phyloP scores from a whole-genome alignment of 2,329 filamentous ascomycete genomes.

The Cordyceps farinosa region DNA sequence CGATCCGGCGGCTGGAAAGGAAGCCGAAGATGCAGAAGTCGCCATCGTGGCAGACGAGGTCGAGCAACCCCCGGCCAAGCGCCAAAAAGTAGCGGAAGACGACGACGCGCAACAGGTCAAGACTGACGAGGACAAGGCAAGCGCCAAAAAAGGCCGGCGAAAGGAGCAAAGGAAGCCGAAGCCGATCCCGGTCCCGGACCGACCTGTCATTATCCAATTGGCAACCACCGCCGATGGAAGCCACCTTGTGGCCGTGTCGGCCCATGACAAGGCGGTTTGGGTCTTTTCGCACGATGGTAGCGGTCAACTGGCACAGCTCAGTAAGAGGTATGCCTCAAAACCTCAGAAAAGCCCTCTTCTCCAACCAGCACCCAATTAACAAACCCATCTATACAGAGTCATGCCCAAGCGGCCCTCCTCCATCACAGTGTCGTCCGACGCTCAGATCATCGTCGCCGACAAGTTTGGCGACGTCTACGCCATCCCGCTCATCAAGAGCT shows the following conservation, averaged over 20 bases:
- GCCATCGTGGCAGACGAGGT: slow-evolving; percentile 23
- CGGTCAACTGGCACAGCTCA: slow-evolving; percentile 63
- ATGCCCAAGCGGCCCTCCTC: slow-evolving; percentile 91
- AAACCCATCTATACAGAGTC: slow-evolving; percentile 46
- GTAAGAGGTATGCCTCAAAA: slow-evolving; percentile 56
- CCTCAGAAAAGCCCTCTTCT: not conserved
- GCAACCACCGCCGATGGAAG: slow-evolving; percentile 59
- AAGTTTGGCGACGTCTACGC: slow-evolving; percentile 97
- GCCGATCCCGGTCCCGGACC: slow-evolving; percentile 40
- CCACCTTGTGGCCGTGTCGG: slow-evolving; percentile 73
- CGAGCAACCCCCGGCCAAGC: slow-evolving; percentile 36
- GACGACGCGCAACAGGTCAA: slow-evolving; percentile 17
- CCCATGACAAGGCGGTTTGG: slow-evolving; percentile 87
- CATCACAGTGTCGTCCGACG: slow-evolving; percentile 65
- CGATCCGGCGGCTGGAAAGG: slow-evolving; percentile 13
- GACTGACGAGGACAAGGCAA: slow-evolving; percentile 20
- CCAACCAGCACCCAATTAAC: not conserved
- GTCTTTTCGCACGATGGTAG: slow-evolving; percentile 67
- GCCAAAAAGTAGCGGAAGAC: slow-evolving; percentile 31
- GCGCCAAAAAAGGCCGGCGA: slow-evolving; percentile 25
- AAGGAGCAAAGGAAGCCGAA: slow-evolving; percentile 29
- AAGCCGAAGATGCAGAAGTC: slow-evolving; percentile 19
- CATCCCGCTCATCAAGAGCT: slow-evolving; percentile 61
- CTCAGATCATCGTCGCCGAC: slow-evolving; percentile 77
- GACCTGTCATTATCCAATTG: slow-evolving; percentile 67